Percentiles rank a stretch among this genome's conserved stretches.
Evolutionary conservation across 2,329 filamentous ascomycete genomes (phyloP).

Genomic region (Sphaceloma murrayae): DNA sequence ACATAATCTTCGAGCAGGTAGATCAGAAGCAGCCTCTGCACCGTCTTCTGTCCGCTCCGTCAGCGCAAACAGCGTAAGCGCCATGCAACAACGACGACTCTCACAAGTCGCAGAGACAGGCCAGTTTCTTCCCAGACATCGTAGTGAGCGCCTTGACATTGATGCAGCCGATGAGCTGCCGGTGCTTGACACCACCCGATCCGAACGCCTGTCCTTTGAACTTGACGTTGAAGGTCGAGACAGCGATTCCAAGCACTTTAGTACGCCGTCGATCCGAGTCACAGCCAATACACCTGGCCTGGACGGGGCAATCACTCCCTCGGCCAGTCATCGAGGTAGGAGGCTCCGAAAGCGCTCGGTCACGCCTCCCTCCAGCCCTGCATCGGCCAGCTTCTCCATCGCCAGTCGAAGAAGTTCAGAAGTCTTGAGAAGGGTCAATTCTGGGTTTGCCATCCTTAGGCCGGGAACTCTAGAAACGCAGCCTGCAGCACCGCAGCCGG

Average conservation of each 20-base stretch:
- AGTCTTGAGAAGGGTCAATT: slow-evolving; percentile 19
- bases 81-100: slow-evolving; percentile 31
- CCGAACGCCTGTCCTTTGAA: slow-evolving; percentile 9
- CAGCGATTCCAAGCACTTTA: slow-evolving; percentile 13
- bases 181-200: neutral
- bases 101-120: slow-evolving; percentile 44
- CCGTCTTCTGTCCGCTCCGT: slow-evolving; percentile 10
- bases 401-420: slow-evolving; percentile 15
- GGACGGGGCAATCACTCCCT: neutral
- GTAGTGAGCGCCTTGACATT: slow-evolving; percentile 20
- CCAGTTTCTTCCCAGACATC: slow-evolving; percentile 36
- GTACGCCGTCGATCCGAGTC: slow-evolving; percentile 7
- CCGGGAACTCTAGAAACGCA: slow-evolving; percentile 25
- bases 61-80: slow-evolving; percentile 9
- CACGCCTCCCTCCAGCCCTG: slow-evolving; percentile 6
- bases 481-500: slow-evolving; percentile 1
- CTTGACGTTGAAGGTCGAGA: slow-evolving; percentile 7
- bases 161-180: neutral
- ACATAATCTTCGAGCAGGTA: neutral
- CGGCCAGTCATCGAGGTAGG: neutral
- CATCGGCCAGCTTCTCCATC: slow-evolving; percentile 11
- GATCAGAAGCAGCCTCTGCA: neutral
- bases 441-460: slow-evolving; percentile 30
- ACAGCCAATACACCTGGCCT: slow-evolving; percentile 7
- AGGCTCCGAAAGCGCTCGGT: slow-evolving; percentile 5